Evolutionary conservation across 2,329 filamentous ascomycete genomes (phyloP).

Genomic region (Neodidymelliopsis sp.): DNA sequence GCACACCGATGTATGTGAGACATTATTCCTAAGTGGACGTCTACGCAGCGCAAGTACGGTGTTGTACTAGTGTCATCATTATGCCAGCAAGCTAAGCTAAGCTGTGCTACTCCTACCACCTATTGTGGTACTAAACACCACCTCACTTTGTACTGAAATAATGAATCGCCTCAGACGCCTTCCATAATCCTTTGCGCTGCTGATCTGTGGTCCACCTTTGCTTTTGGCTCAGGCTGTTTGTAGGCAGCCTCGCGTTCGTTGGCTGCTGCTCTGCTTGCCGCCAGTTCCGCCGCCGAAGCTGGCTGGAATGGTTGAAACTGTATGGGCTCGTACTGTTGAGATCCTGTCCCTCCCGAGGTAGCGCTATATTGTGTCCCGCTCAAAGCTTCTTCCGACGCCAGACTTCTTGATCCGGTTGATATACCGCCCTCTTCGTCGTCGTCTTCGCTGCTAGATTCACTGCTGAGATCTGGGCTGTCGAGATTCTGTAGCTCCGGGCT

Average conservation of each 20-base stretch:
- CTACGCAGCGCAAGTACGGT: too few relatives aligned
- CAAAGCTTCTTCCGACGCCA: conserved; percentile 10
- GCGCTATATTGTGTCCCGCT: neutral
- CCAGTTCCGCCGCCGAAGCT: conserved; percentile 13
- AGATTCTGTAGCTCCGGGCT: conserved; percentile 49
- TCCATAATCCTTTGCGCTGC: conserved; percentile 21
- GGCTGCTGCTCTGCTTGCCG: conserved; percentile 12
- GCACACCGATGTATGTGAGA: too few relatives aligned
- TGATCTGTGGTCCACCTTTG: conserved; percentile 13
- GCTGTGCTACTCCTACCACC: neutral
- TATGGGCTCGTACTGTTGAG: conserved; percentile 7
- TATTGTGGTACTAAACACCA: too few relatives aligned
- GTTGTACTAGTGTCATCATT: too few relatives aligned
- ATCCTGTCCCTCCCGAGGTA: neutral
- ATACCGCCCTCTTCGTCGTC: conserved; percentile 22
- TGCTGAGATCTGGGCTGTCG: conserved; percentile 50
- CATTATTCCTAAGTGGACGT: too few relatives aligned
- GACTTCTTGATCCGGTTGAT: conserved; percentile 6
- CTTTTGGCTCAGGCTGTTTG: conserved; percentile 7
- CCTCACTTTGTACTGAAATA: neutral
- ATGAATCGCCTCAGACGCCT: conserved; percentile 5
- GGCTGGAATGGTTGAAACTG: conserved; percentile 8
- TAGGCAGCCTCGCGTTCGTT: conserved; percentile 15
- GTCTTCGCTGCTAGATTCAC: conserved; percentile 44
- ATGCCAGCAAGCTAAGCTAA: neutral